Evolutionary conservation across 2,329 filamentous ascomycete genomes (phyloP).

Genomic region (Fusarium nodosum): DNA sequence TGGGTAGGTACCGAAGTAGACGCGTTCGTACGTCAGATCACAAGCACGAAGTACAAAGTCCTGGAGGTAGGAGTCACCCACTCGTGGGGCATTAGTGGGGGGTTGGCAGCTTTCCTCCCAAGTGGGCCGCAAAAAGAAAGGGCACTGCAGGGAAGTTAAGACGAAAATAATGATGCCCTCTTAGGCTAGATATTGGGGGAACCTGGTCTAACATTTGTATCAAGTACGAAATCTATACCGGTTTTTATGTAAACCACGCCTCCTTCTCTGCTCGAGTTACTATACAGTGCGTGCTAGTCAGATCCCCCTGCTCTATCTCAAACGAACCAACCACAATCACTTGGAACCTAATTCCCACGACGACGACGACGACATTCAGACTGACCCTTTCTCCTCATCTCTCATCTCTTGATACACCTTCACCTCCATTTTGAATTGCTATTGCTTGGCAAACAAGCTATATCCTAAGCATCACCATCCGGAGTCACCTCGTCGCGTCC

Average conservation of each 20-base stretch:
- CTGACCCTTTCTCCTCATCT: slow-evolving; percentile 4
- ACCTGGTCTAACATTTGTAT: too few relatives aligned
- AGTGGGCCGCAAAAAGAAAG: too few relatives aligned
- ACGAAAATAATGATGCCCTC: too few relatives aligned
- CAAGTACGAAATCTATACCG: too few relatives aligned
- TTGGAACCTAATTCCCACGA: slow-evolving; percentile 38
- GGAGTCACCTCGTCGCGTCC: slow-evolving; percentile 26
- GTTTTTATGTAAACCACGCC: too few relatives aligned
- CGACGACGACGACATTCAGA: slow-evolving; percentile 26
- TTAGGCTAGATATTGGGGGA: too few relatives aligned
- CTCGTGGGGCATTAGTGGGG: slow-evolving; percentile 42
- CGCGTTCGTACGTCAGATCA: slow-evolving; percentile 37
- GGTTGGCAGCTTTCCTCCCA: slow-evolving; percentile 18
- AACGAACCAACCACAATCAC: slow-evolving; percentile 41
- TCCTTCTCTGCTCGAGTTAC: slow-evolving; percentile 34
- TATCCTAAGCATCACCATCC: background rate
- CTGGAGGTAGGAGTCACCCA: slow-evolving; percentile 16
- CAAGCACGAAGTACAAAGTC: slow-evolving; percentile 41
- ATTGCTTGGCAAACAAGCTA: background rate
- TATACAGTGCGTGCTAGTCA: slow-evolving; percentile 36
- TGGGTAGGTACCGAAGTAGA: background rate
- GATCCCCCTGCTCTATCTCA: slow-evolving; percentile 36
- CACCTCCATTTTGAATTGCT: background rate
- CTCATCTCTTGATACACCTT: slow-evolving; percentile 4
- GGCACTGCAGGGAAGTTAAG: too few relatives aligned